Evolutionary conservation across 345 rosid species (phyloP), one percentile per base, ranked within the genome.

Genomic region (Carallia brachiata): DNA sequence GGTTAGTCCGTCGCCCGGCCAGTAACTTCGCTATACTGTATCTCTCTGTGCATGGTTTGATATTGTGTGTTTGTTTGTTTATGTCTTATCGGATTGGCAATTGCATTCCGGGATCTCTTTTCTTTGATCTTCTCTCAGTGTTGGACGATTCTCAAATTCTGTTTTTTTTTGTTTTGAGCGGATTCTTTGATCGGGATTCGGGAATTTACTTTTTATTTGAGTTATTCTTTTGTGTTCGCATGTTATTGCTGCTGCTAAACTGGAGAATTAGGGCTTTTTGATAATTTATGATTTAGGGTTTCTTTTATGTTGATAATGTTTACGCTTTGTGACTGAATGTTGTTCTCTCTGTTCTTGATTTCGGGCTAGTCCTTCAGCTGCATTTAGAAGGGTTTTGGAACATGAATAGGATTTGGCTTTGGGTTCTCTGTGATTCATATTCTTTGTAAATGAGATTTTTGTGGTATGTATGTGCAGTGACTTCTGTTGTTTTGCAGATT

Each of bases 271-370:
- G 74, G 55, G 68, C n/a, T 70, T n/a, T 52, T 28, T 4, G 54
- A 37, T 55, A 19, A 12, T 39, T 62, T 40, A 37, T 55, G 34
- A 27, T 27, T 36, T 70, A 62, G 67, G 73, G 61, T 62, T 37
- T 56, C 36, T 15, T 9, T 32, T 47, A 16, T 47, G 58, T 8
- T 68, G 36, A 23, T 4, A 23, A 16, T 6, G 50, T 44, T 44
- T 44, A 15, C 16, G 13, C 50, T 56, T 56, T 7, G 28, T 27
- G 17, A 7, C 13, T 6, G 44, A 28, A 6, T 37, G n/a, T 63
- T 3, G 30, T 10, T 56, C 9, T 9, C 60, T 27, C 7, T 55
- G 32, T 23, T 23, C 32, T 9, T 19, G 30, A 55, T 23, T 55
- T 55, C 18, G 16, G 15, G 13, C 48, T 40, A 40, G 15, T 40